These are phyloP conservation scores for Trichothecium sympodiale DNA, from an alignment of 2,329 filamentous ascomycete genomes.

Conservation along the genomic window DNA sequence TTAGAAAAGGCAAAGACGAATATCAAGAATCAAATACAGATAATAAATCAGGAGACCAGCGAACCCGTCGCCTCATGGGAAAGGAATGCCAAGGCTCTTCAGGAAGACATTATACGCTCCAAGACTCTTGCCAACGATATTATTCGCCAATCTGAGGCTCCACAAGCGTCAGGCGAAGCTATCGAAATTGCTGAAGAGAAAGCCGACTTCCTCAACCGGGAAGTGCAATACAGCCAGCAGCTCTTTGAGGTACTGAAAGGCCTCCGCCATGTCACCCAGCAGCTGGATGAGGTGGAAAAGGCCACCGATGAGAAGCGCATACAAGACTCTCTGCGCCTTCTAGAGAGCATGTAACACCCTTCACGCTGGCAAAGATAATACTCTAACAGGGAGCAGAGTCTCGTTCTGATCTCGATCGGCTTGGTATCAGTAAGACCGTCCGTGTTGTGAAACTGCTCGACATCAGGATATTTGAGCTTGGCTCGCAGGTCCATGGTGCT, in stretches of 20 bases:
- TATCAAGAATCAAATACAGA: conserved; percentile 51
- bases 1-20: conserved; percentile 20
- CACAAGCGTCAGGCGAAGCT: conserved; percentile 39
- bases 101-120: conserved; percentile 74
- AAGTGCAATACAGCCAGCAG: conserved; percentile 48
- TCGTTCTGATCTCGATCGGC: conserved; percentile 43
- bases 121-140: conserved; percentile 73
- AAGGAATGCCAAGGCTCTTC: conserved; percentile 68
- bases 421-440: conserved; percentile 51
- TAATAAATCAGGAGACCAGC: conserved; percentile 65
- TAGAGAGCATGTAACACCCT: conserved; percentile 35
- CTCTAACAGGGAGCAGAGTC: conserved; percentile 29
- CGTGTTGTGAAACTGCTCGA: conserved; percentile 55
- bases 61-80: conserved; percentile 82
- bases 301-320: conserved; percentile 43
- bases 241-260: conserved; percentile 37
- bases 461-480: conserved; percentile 53
- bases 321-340: conserved; percentile 42
- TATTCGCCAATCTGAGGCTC: conserved; percentile 61
- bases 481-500: conserved; percentile 52
- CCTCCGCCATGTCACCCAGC: conserved; percentile 45
- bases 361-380: not conserved
- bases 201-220: conserved; percentile 43
- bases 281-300: conserved; percentile 51
- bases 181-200: conserved; percentile 42